phyloP scores from a whole-genome alignment of 2,329 filamentous ascomycete genomes.

The Pseudogymnoascus sp. region DNA sequence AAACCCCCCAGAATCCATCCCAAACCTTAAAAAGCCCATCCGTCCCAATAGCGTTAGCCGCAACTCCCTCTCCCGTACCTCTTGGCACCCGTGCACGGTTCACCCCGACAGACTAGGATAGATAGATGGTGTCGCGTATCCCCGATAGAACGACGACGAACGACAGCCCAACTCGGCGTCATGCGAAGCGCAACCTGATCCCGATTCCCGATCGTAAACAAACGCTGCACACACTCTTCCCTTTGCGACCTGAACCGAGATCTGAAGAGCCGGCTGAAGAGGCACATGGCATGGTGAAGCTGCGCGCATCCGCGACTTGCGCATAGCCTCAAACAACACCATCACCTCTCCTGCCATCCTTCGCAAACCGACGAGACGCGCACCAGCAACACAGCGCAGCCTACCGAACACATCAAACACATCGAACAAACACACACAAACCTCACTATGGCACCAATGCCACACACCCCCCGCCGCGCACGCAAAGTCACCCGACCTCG shows the following conservation, averaged over 20 bases:
- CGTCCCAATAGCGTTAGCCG: neutral
- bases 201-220: neutral
- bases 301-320: neutral
- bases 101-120: neutral
- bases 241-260: neutral
- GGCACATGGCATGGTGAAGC: neutral
- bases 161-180: neutral
- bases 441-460: neutral
- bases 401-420: neutral
- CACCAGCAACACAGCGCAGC: neutral
- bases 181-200: neutral
- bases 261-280: neutral
- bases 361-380: neutral
- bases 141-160: neutral
- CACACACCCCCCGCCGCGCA: neutral
- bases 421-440: neutral
- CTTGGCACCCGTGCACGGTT: neutral
- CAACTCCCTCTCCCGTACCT: neutral
- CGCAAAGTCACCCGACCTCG: neutral
- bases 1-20: neutral
- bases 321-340: neutral
- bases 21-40: slow-evolving; percentile 2
- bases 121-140: neutral
- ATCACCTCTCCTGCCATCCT: neutral
- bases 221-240: neutral